A percentile compares a stretch with the other conserved stretches of the same genome.
Evolutionary conservation across 495 filamentous ascomycete species (phyloP).

Genomic region (Delitschia confertaspora): DNA sequence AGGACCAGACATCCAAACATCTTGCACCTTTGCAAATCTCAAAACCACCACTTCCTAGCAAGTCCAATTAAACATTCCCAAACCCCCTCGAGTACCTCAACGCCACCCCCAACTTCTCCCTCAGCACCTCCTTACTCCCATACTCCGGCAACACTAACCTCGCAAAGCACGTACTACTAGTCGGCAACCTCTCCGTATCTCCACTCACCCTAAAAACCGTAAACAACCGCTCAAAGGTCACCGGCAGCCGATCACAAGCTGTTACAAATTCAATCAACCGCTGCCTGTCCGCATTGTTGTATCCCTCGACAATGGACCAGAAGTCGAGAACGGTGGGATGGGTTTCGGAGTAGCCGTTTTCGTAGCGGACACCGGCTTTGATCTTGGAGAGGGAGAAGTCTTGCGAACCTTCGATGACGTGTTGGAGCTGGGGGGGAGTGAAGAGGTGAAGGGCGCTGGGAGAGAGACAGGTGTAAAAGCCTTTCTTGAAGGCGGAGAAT

Average conservation of each 20-base stretch:
- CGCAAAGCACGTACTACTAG: slow-evolving; percentile 82
- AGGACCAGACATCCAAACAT: too few relatives aligned
- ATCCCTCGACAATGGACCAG: slow-evolving; percentile 67
- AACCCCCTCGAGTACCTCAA: slow-evolving; percentile 91
- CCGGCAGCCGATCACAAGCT: slow-evolving; percentile 79
- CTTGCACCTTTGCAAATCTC: too few relatives aligned
- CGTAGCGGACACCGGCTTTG: slow-evolving; percentile 60
- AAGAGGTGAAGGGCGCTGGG: slow-evolving; percentile 61
- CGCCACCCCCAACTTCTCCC: slow-evolving; percentile 67
- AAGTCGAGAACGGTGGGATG: slow-evolving; percentile 67
- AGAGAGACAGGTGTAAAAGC: slow-evolving; percentile 72
- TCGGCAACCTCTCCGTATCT: slow-evolving; percentile 52
- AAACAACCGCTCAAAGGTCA: slow-evolving; percentile 72
- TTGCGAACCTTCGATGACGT: slow-evolving; percentile 70
- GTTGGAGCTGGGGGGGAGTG: slow-evolving; percentile 58
- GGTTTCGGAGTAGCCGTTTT: slow-evolving; percentile 60
- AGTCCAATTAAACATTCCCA: slow-evolving; percentile 39
- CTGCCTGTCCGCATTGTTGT: slow-evolving; percentile 55
- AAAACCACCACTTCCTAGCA: background rate
- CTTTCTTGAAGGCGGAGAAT: slow-evolving; percentile 67
- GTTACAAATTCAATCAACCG: slow-evolving; percentile 89
- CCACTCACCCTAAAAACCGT: slow-evolving; percentile 66
- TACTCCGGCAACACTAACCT: slow-evolving; percentile 81
- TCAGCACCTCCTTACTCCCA: slow-evolving; percentile 53
- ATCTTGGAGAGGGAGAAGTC: slow-evolving; percentile 68